phyloP scores from a whole-genome alignment of 495 filamentous ascomycete species.

The Penicillium pancosmium region DNA sequence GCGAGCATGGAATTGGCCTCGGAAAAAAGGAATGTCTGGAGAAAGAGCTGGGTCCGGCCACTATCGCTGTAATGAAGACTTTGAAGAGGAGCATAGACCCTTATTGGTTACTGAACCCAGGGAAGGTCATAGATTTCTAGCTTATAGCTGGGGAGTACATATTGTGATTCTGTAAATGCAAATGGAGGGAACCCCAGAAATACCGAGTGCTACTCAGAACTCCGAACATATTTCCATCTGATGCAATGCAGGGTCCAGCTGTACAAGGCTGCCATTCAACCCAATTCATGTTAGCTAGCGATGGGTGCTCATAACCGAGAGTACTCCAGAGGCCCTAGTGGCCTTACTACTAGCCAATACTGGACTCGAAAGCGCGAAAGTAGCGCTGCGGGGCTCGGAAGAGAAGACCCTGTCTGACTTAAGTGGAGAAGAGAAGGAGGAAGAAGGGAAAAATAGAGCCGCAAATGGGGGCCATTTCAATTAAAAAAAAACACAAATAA shows the following conservation, averaged over 20 bases:
- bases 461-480: neutral
- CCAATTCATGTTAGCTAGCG: neutral
- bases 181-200: too few relatives aligned
- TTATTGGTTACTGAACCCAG: constrained; percentile 82
- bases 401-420: neutral
- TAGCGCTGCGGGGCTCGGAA: neutral
- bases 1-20: constrained; percentile 79
- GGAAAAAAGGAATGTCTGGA: constrained; percentile 78
- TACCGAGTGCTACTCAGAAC: too few relatives aligned
- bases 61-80: constrained; percentile 76
- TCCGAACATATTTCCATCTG: too few relatives aligned
- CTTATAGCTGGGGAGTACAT: neutral
- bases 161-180: too few relatives aligned
- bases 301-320: neutral
- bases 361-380: neutral
- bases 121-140: constrained; percentile 62
- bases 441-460: neutral
- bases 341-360: neutral
- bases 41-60: constrained; percentile 74
- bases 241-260: too few relatives aligned
- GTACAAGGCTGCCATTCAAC: neutral
- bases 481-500: neutral
- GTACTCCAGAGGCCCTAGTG: neutral
- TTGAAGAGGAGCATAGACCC: constrained; percentile 82
- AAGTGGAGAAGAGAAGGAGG: neutral